Conservation (phyloP, 2,329 filamentous ascomycete genomes). For the Clonostachys sp. region DNA sequence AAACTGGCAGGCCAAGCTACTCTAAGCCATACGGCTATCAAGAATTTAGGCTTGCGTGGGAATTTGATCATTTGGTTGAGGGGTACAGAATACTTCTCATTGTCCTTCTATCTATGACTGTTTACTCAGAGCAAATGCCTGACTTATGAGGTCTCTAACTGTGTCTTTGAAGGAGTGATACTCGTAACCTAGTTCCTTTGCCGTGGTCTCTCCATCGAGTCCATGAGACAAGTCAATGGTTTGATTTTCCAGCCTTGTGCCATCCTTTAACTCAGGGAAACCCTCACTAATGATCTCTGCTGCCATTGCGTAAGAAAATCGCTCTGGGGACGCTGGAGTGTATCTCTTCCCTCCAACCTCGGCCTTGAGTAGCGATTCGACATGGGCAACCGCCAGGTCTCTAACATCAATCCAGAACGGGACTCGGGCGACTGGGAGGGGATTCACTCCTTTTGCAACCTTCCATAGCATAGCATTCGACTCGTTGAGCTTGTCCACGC, state of each 20-base stretch:
- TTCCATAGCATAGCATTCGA: slow-evolving; percentile 34
- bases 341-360: slow-evolving; percentile 32
- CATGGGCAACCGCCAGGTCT: slow-evolving; percentile 37
- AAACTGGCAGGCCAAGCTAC: too few species aligned
- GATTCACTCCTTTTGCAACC: slow-evolving; percentile 25
- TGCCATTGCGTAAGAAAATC: slow-evolving; percentile 39
- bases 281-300: slow-evolving; percentile 32
- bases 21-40: too few species aligned
- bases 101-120: too few species aligned
- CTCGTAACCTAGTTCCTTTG: slow-evolving; percentile 28
- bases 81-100: too few species aligned
- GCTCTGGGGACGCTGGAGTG: slow-evolving; percentile 30
- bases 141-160: slow-evolving; percentile 23
- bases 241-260: slow-evolving; percentile 24
- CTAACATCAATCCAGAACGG: slow-evolving; percentile 41
- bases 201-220: slow-evolving; percentile 33
- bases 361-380: slow-evolving; percentile 28
- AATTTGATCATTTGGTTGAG: too few species aligned
- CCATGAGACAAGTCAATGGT: slow-evolving; percentile 28
- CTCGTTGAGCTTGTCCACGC: slow-evolving; percentile 29
- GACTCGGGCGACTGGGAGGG: slow-evolving; percentile 29
- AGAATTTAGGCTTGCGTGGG: too few species aligned
- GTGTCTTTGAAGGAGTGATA: slow-evolving; percentile 28
- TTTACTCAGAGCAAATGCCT: slow-evolving; percentile 4
- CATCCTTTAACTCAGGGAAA: slow-evolving; percentile 27